Percentiles rank a stretch among this genome's conserved stretches.
Conservation (phyloP, 345 rosid genomes). For the Aurinia saxatilis region DNA sequence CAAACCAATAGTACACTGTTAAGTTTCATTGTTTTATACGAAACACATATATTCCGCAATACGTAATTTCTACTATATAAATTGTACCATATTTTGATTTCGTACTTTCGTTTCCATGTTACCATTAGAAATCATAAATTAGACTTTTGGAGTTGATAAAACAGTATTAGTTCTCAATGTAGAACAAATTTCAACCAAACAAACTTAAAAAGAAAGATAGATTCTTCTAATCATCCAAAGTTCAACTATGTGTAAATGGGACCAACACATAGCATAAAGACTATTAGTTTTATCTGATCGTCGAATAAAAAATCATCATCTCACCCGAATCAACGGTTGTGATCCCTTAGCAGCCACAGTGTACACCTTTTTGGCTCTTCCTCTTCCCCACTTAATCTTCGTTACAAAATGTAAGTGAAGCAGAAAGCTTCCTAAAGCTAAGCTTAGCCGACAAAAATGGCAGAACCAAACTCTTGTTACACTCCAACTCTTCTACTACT, state of each 20-base stretch:
- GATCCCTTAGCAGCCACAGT: neutral
- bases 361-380: neutral
- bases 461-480: neutral
- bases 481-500: neutral
- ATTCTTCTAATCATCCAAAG: too few species aligned
- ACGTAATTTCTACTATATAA: too few species aligned
- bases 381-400: slow-evolving; percentile 1
- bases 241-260: neutral
- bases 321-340: neutral
- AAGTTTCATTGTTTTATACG: too few species aligned
- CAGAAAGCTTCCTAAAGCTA: slow-evolving; percentile 13
- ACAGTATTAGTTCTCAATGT: neutral
- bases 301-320: slow-evolving; percentile 3
- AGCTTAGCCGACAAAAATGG: slow-evolving; percentile 28
- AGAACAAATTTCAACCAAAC: neutral
- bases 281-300: neutral
- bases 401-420: slow-evolving; percentile 5
- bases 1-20: too few species aligned
- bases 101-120: too few species aligned
- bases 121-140: too few species aligned
- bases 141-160: neutral
- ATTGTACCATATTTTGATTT: too few species aligned
- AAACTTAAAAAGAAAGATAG: too few species aligned
- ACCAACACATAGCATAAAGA: neutral
- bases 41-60: too few species aligned